These are phyloP conservation scores for Emericellopsis cladophorae DNA, from an alignment of 2,329 filamentous ascomycete species.

Conservation along the genomic window DNA sequence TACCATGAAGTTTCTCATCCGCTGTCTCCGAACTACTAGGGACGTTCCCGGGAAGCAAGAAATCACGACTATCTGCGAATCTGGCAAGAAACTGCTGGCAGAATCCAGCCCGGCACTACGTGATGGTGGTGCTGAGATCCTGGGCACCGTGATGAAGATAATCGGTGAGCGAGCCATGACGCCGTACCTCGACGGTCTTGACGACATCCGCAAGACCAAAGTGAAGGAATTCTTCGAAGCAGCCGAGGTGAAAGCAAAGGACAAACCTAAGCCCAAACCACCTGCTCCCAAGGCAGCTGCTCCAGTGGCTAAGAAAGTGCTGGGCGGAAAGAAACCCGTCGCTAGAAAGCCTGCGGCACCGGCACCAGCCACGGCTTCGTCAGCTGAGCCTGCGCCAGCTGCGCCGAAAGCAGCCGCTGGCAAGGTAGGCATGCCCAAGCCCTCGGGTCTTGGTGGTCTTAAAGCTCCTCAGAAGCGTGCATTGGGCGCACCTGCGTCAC, in stretches of 20 bases:
- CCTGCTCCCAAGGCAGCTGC: constrained; percentile 11
- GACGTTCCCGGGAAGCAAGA: constrained; percentile 78
- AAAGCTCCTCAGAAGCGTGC: constrained; percentile 47
- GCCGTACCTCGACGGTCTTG: constrained; percentile 77
- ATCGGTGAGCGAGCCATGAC: constrained; percentile 95
- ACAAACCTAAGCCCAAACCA: constrained; percentile 63
- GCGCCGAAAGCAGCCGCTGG: constrained; percentile 36
- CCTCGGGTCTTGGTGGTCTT: constrained; percentile 38
- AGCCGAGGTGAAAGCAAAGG: constrained; percentile 33
- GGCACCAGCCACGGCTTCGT: constrained; percentile 35
- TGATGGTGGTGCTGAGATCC: constrained; percentile 79
- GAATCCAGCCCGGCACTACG: constrained; percentile 80
- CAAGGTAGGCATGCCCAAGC: constrained; percentile 44
- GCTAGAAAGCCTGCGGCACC: constrained; percentile 31
- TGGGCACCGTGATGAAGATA: constrained; percentile 97
- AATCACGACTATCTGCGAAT: constrained; percentile 74
- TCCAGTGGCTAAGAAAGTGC: constrained; percentile 23
- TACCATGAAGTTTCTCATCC: constrained; percentile 83
- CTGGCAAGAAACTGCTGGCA: constrained; percentile 75
- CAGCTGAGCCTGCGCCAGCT: constrained; percentile 47
- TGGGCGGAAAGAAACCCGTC: constrained; percentile 26
- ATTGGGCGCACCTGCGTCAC: constrained; percentile 38
- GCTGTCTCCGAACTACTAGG: constrained; percentile 70
- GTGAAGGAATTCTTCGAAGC: constrained; percentile 84
- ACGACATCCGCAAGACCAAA: constrained; percentile 91